phyloP scores from a whole-genome alignment of 2,329 filamentous ascomycete species.

The Capronia epimyces region DNA sequence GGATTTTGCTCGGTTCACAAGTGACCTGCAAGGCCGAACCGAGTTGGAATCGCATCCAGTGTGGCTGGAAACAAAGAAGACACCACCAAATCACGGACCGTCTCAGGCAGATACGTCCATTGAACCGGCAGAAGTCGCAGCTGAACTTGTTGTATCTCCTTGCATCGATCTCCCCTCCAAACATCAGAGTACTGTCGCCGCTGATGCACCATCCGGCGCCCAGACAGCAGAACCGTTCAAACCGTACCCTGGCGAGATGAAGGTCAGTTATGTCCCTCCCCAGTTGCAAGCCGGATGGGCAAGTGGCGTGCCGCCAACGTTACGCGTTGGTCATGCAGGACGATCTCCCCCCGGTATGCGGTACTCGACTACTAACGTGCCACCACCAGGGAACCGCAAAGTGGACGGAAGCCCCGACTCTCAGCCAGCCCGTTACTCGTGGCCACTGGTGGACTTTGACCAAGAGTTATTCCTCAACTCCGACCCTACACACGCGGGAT shows the following conservation, averaged over 20 bases:
- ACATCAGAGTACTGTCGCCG: not conserved
- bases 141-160: not conserved
- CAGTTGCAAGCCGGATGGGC: conserved; percentile 16
- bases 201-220: not conserved
- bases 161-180: conserved; percentile 6
- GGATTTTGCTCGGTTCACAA: conserved; percentile 12
- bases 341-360: not conserved
- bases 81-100: not conserved
- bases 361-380: not conserved
- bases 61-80: not conserved
- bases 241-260: conserved; percentile 12
- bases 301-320: conserved; percentile 12
- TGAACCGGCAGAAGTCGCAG: not conserved
- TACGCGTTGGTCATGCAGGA: conserved; percentile 6
- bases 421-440: conserved; percentile 4
- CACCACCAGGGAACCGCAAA: not conserved
- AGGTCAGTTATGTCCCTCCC: conserved; percentile 14
- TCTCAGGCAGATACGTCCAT: not conserved
- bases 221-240: not conserved
- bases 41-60: conserved; percentile 4
- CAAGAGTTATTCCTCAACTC: conserved; percentile 20
- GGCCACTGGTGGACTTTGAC: conserved; percentile 19
- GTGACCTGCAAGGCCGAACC: not conserved
- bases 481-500: conserved; percentile 1
- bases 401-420: not conserved